Base-by-base conservation (phyloP, 1,284 basidiomycete species). In the Rhizoctonia solani region DNA sequence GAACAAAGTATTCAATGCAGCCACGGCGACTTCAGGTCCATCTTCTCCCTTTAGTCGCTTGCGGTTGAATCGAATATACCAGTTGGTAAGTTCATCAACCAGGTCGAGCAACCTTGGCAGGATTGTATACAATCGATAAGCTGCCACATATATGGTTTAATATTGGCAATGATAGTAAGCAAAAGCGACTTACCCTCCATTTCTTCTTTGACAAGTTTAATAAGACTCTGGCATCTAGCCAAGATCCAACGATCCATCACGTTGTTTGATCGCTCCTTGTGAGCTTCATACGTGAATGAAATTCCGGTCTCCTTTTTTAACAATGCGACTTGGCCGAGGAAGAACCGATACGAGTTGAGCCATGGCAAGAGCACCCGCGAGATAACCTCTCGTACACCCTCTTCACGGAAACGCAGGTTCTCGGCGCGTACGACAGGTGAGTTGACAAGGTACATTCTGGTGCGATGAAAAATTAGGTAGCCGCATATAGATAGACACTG, bases 11-110 rank as follows among this genome's bases (percentile, higher is more conserved):
- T 99, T 98, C 74, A 99, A 82, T 11, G 96, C 97, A 11, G 88
- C 81, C 16, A 89, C 76, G 8, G 95, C 96, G 75, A 99, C 96
- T 73, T 95, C 90, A 68, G 85, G 81, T 4, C 96, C 93, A 74
- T 93, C 91, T 77, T 97, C 93, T 53, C 97, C 97, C 83, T 99
- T 99, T 69, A 99, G 81, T 30, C 97, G 86, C 72, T 89, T 89
- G 67, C 97, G 88, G 80, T 99, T 99, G 83, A 99, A 99, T 63
- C 97, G 94, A 74, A 99, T 99, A 80, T 99, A 99, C 95, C 96
- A 98, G 78, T 99, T 99, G 53, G 97, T 99, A 69, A 99, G 83
- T 78, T 99, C 97, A 73, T 97, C 93, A 52, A 99, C 86, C 69
- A 99, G 87, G 71, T 93, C 91, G 67, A 98, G 82, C 63, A 99